Base-by-base conservation (phyloP, 345 rosid genomes). In the Eutrema yunnanense region DNA sequence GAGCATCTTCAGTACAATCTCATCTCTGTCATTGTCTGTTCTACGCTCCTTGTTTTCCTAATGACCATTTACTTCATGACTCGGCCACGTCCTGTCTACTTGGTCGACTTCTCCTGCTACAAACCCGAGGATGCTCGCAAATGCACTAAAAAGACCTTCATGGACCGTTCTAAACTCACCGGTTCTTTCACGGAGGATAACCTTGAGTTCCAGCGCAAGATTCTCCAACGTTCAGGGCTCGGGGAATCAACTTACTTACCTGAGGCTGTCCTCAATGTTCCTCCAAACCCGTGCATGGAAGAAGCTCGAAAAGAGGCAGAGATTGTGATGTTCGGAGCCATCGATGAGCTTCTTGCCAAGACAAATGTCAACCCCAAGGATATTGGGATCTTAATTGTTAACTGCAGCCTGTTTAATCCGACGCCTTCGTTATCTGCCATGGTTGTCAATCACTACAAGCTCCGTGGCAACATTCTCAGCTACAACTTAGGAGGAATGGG, bases 401-500 rank as follows among this genome's bases (percentile, higher is more conserved):
- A 83, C 44, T 85, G 89, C 67, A 85, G 89, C 73, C 43, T 85
- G 73, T 85, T 85, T 62, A 85, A 85, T 36, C 89, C 89, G 4
- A 83, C 89, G 1, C 89, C 87, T 60, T 85, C 89, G 4, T 52
- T 85, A 2, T 85, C 89, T 9, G 89, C 87, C 3, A 83, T 85
- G 85, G 67, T 85, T 52, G 77, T 85, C 3, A 85, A 85, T 55
- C 82, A 82, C 30, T 85, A 83, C 73, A 85, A 83, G 83, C 83
- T 85, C 46, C 78, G 89, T 41, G 89, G 89, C 6, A 85, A 85
- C 50, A 83, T 81, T 29, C 57, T 78, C 10, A 85, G 85, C 69
- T 83, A 81, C 61, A 85, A 83, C 62, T 82, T 85, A 51, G 89
- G 89, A 57, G 89, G 89, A 13, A 85, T 85, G 89, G 89, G 89